phyloP scores from a whole-genome alignment of 805 yeast species.

The Komagataella phaffii region DNA sequence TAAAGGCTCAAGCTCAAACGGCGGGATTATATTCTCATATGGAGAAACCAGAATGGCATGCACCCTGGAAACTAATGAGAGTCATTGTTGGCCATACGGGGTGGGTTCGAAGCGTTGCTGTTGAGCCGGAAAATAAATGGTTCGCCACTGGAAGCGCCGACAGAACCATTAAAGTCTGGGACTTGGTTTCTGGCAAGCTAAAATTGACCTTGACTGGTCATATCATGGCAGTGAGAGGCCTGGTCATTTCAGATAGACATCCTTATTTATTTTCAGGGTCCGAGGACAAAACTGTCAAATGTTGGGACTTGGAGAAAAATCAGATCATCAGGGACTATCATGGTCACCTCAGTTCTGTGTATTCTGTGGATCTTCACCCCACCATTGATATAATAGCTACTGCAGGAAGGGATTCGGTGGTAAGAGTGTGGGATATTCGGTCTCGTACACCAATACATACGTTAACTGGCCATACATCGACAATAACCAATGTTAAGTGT shows the following conservation, averaged over 20 bases:
- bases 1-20: not conserved
- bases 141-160: conserved; percentile 89
- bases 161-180: conserved; percentile 85
- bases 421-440: conserved; percentile 90
- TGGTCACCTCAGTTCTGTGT: conserved; percentile 88
- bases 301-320: conserved; percentile 93
- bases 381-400: conserved; percentile 72
- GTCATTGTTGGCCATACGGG: conserved; percentile 87
- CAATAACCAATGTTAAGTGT: conserved; percentile 56
- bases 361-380: conserved; percentile 77
- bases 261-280: conserved; percentile 89
- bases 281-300: conserved; percentile 83
- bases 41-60: conserved; percentile 28
- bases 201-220: conserved; percentile 82
- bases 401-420: conserved; percentile 81
- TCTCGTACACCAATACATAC: conserved; percentile 64
- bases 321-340: conserved; percentile 76
- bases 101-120: conserved; percentile 73
- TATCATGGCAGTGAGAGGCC: conserved; percentile 73
- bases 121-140: conserved; percentile 84
- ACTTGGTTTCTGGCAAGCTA: conserved; percentile 55
- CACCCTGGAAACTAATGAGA: conserved; percentile 58
- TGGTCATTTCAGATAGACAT: conserved; percentile 58
- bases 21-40: not conserved
- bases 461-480: conserved; percentile 67